Evolutionary conservation across 352 stramenopile species (phyloP).

Genomic region (Blastocystis sp.): DNA sequence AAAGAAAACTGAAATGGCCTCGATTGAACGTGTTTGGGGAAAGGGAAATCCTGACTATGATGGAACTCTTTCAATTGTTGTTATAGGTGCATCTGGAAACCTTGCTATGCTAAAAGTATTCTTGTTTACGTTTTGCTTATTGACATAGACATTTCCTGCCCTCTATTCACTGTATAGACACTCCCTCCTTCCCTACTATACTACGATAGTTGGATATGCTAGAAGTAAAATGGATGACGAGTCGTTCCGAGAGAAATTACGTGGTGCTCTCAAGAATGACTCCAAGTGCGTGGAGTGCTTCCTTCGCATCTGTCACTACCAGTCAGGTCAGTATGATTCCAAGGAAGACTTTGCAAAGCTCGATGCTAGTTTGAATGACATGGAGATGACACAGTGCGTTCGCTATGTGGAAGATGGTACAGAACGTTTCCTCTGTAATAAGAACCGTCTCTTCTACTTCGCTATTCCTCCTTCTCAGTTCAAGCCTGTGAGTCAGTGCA

Average conservation of each 20-base stretch:
- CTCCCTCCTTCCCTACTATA: slow-evolving; percentile 74
- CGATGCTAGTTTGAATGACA: slow-evolving; percentile 62
- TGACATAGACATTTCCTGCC: slow-evolving; percentile 74
- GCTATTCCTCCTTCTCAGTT: slow-evolving; percentile 91
- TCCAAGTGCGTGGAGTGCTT: slow-evolving; percentile 70
- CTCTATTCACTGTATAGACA: slow-evolving; percentile 77
- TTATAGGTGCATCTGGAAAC: slow-evolving; percentile 77
- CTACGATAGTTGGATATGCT: slow-evolving; percentile 77
- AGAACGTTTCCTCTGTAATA: slow-evolving; percentile 65
- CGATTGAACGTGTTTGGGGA: slow-evolving; percentile 26
- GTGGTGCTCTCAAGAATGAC: slow-evolving; percentile 68
- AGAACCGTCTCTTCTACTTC: slow-evolving; percentile 88
- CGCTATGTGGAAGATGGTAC: neutral
- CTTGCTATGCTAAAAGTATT: slow-evolving; percentile 77
- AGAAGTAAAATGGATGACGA: slow-evolving; percentile 73
- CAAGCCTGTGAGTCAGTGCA: slow-evolving; percentile 80
- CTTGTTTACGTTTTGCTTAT: neutral
- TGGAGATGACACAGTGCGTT: slow-evolving; percentile 51
- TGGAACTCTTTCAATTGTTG: slow-evolving; percentile 73
- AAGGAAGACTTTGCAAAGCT: slow-evolving; percentile 73
- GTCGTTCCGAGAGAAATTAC: slow-evolving; percentile 76
- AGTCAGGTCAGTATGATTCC: slow-evolving; percentile 75
- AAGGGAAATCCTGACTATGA: slow-evolving; percentile 63
- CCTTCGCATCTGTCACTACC: slow-evolving; percentile 72
- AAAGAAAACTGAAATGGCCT: neutral